These are phyloP conservation scores for Daldinia concentrica DNA, from an alignment of 495 filamentous ascomycete genomes.

Conservation along the genomic window DNA sequence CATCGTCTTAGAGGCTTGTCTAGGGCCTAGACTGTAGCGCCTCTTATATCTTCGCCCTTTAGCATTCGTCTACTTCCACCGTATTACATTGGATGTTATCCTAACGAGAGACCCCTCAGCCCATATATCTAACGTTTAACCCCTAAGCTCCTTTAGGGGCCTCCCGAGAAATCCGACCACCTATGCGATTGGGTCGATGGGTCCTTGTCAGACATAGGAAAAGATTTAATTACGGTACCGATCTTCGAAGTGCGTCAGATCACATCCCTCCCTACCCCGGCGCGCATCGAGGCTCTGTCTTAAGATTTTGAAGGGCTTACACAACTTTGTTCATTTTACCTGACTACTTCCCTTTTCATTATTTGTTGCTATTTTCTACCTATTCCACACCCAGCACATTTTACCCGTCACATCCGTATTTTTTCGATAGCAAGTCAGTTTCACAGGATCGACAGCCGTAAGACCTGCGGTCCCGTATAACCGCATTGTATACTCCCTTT, in stretches of 20 bases:
- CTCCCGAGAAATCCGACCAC: constrained; percentile 23
- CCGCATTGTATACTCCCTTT: constrained; percentile 2
- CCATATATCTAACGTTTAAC: constrained; percentile 15
- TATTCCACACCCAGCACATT: neutral
- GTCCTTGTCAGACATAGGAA: constrained; percentile 24
- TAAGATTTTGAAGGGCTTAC: constrained; percentile 4
- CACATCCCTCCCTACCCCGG: constrained; percentile 23
- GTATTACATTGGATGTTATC: constrained; percentile 29
- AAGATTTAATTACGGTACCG: constrained; percentile 36
- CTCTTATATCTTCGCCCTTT: constrained; percentile 31
- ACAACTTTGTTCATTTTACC: neutral
- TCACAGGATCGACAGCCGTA: neutral
- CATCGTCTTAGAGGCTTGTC: constrained; percentile 5
- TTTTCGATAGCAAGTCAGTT: neutral
- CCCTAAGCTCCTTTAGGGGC: constrained; percentile 22
- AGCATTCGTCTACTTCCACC: constrained; percentile 16
- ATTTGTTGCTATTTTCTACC: neutral
- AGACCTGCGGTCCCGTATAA: neutral
- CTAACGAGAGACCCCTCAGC: constrained; percentile 3
- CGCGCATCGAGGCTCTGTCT: constrained; percentile 27
- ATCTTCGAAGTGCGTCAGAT: constrained; percentile 32
- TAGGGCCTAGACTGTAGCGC: constrained; percentile 6
- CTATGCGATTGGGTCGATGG: constrained; percentile 38
- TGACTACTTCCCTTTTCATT: neutral
- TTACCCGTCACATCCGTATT: neutral